phyloP scores from a whole-genome alignment of 1,139 yeast genomes.

The Suhomyces bokatorum region DNA sequence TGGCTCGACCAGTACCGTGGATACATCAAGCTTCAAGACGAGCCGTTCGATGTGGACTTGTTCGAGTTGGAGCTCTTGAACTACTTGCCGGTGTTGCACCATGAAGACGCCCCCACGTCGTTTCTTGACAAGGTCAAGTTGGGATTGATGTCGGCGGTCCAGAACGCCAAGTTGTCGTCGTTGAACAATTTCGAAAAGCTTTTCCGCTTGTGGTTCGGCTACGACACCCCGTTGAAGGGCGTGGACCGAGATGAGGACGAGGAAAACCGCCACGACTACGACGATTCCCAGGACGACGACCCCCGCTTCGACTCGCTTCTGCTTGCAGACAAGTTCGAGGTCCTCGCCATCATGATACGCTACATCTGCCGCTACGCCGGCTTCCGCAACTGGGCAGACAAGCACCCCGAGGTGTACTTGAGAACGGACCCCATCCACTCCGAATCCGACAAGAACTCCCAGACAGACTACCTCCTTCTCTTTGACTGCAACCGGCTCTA shows the following conservation, averaged over 20 bases:
- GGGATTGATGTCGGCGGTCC: slow-evolving; percentile 39
- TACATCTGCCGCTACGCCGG: slow-evolving; percentile 36
- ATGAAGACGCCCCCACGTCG: slow-evolving; percentile 14
- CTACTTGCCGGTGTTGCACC: slow-evolving; percentile 19
- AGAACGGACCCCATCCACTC: slow-evolving; percentile 27
- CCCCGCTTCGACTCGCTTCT: slow-evolving; percentile 38
- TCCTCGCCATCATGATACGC: slow-evolving; percentile 43
- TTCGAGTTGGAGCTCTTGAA: slow-evolving; percentile 56
- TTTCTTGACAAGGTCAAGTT: slow-evolving; percentile 44
- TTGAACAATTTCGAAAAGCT: slow-evolving; percentile 46
- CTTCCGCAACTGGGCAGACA: slow-evolving; percentile 48
- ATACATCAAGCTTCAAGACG: slow-evolving; percentile 43
- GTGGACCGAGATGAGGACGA: slow-evolving; percentile 29
- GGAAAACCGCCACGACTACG: slow-evolving; percentile 12
- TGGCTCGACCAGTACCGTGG: slow-evolving; percentile 54
- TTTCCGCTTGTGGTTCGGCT: slow-evolving; percentile 47
- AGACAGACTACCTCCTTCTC: slow-evolving; percentile 41
- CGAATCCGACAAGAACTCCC: slow-evolving; percentile 13
- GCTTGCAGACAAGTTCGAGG: slow-evolving; percentile 47
- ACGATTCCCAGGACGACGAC: slow-evolving; percentile 13
- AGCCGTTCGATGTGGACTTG: slow-evolving; percentile 53
- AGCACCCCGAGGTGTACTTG: slow-evolving; percentile 34
- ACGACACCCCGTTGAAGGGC: slow-evolving; percentile 39
- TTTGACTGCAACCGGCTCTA: slow-evolving; percentile 50
- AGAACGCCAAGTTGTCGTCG: slow-evolving; percentile 30